Evolutionary conservation across 768 basidiomycete genomes (phyloP), one percentile per base, ranked within the genome.

Genomic region (Boletellus ananas): DNA sequence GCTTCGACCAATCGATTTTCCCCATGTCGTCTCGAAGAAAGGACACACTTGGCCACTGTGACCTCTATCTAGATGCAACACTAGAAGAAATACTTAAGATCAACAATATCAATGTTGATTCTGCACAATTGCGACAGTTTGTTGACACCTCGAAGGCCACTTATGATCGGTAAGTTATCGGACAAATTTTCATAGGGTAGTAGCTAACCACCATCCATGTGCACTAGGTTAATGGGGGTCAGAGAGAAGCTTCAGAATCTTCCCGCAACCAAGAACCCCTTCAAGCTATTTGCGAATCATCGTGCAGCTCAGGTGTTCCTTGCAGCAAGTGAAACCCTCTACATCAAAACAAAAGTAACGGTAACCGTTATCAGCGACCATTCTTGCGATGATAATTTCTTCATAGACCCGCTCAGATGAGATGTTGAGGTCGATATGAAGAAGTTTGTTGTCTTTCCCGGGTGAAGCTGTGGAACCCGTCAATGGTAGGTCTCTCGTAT

Each of bases 21-120:
- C 58, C 58, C 12, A n/a, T 52, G 8, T 39, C 31, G 17, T 45
- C 23, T 43, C 20, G 2, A 14, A 40, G 31, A 17, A 52, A n/a
- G 38, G 36, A 23, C 13, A 31, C 16, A 0, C 27, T 59, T 25
- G 25, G 21, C 1, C 29, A 38, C 1, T 36, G 41, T 8, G 39
- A 51, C 3, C 8, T 48, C 6, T 44, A n/a, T 36, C 55, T 60
- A 10, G 48, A 60, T 13, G 50, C 48, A 2, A 57, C 56, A 5
- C 17, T 58, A 2, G 50, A 47, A 3, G 56, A 58, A 39, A 35
- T 51, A 27, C 8, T 51, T 13, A 55, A 17, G 35, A 55, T 55
- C 3, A 8, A 1, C 3, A 14, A 39, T 0, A 46, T 51, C 12
- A 39, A 14, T 3, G 16, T 14, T 14, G 14, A 41, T 14, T 3